Evolutionary conservation across 2,329 filamentous ascomycete species (phyloP).

Genomic region (Monilinia vaccinii-corymbosi): DNA sequence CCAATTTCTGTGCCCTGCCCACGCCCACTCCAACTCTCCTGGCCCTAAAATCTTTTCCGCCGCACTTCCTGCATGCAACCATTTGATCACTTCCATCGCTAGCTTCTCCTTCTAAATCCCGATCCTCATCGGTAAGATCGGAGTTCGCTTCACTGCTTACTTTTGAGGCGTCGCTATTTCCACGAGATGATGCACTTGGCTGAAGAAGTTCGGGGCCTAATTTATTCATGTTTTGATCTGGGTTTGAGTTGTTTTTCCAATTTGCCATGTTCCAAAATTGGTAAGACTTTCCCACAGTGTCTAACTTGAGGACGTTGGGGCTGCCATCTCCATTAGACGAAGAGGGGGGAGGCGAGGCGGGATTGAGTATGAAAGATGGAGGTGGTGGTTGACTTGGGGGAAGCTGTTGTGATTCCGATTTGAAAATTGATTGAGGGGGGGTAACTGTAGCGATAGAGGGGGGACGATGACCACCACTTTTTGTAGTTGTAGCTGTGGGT

Average conservation of each 20-base stretch:
- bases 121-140: slow-evolving; percentile 27
- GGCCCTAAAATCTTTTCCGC: slow-evolving; percentile 52
- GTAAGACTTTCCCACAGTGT: slow-evolving; percentile 34
- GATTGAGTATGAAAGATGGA: slow-evolving; percentile 6
- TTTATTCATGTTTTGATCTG: slow-evolving; percentile 16
- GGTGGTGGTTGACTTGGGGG: slow-evolving; percentile 6
- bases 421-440: slow-evolving; percentile 14
- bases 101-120: slow-evolving; percentile 35
- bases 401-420: not conserved
- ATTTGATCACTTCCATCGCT: slow-evolving; percentile 35
- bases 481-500: slow-evolving; percentile 1
- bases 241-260: slow-evolving; percentile 33
- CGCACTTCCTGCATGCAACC: slow-evolving; percentile 48
- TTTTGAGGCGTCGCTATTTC: slow-evolving; percentile 35
- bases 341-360: not conserved
- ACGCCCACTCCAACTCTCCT: slow-evolving; percentile 42
- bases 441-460: slow-evolving; percentile 24
- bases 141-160: slow-evolving; percentile 43
- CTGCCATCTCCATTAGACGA: not conserved
- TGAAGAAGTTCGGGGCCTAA: slow-evolving; percentile 15
- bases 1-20: slow-evolving; percentile 44
- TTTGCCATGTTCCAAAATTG: slow-evolving; percentile 50
- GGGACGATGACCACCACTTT: slow-evolving; percentile 8
- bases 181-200: slow-evolving; percentile 16
- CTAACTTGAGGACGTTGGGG: slow-evolving; percentile 30